Conservation (phyloP, 495 filamentous ascomycete genomes). For the Penicillium robsamsonii region DNA sequence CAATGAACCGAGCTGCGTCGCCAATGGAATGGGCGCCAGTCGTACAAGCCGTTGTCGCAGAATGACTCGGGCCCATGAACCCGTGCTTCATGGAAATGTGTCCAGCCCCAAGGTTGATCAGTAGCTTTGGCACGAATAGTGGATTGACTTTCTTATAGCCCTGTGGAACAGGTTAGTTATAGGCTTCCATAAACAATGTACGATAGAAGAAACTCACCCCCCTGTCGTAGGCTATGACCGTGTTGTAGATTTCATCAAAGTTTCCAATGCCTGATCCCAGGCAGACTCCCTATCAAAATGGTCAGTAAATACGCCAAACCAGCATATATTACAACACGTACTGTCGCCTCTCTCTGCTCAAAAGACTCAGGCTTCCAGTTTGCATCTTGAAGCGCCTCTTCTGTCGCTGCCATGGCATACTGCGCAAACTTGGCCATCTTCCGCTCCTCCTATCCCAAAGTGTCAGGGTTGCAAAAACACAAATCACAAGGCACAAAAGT, state of each 20-base stretch:
- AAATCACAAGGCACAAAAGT: not conserved
- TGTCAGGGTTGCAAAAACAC: slow-evolving; percentile 11
- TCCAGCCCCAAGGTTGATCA: slow-evolving; percentile 92
- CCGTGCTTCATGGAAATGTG: slow-evolving; percentile 92
- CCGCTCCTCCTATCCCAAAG: slow-evolving; percentile 58
- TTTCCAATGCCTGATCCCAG: slow-evolving; percentile 96
- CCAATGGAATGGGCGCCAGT: slow-evolving; percentile 93
- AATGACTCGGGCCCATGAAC: slow-evolving; percentile 89
- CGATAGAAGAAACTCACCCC: slow-evolving; percentile 51
- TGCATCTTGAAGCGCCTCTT: slow-evolving; percentile 84
- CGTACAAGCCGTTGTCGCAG: slow-evolving; percentile 90
- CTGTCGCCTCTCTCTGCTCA: slow-evolving; percentile 65
- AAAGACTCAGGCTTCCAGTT: slow-evolving; percentile 66
- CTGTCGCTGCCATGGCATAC: slow-evolving; percentile 82
- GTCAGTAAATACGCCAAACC: slow-evolving; percentile 7
- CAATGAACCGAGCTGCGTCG: slow-evolving; percentile 87
- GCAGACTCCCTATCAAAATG: slow-evolving; percentile 64
- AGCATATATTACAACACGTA: slow-evolving; percentile 30
- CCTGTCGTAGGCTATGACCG: slow-evolving; percentile 71
- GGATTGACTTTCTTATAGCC: slow-evolving; percentile 92
- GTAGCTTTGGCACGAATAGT: slow-evolving; percentile 83
- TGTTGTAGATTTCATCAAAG: slow-evolving; percentile 82
- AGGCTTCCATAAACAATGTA: not conserved
- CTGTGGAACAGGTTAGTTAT: slow-evolving; percentile 35
- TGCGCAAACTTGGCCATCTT: slow-evolving; percentile 90